These are phyloP conservation scores for Amaranthus hypochondriacus DNA, from an alignment of 148 eudicot genomes.

Conservation along the genomic window DNA sequence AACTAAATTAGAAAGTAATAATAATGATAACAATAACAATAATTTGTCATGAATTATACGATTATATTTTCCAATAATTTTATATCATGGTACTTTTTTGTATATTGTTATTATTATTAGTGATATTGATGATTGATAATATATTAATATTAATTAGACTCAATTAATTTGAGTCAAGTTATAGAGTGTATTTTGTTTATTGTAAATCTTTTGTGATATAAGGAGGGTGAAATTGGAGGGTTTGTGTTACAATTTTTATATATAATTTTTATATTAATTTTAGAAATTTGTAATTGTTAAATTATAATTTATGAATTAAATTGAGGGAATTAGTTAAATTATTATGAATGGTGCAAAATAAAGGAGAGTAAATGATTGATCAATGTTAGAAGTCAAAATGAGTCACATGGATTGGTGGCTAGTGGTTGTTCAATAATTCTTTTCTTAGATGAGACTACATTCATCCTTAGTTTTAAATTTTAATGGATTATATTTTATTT, in stretches of 20 bases:
- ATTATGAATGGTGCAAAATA: not conserved
- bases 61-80: not conserved
- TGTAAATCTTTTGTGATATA: not conserved
- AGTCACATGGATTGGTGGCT: constrained; percentile 14
- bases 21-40: not conserved
- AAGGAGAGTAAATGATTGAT: not conserved
- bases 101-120: not conserved
- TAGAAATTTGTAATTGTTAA: not conserved
- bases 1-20: constrained; percentile 5
- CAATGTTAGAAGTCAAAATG: not conserved
- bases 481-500: not conserved
- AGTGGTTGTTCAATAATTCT: not conserved
- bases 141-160: not conserved
- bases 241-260: not conserved
- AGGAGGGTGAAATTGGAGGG: not conserved
- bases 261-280: not conserved
- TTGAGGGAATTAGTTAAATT: not conserved
- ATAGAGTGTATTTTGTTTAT: not conserved
- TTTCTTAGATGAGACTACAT: not conserved
- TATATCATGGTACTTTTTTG: not conserved
- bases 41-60: not conserved
- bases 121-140: not conserved
- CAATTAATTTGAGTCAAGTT: not conserved
- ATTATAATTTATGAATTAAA: not conserved
- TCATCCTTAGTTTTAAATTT: not conserved